Percentiles rank a stretch among this genome's conserved stretches.
Conservation (phyloP, 352 stramenopile species). For the Phytopythium cucurbitacearum region DNA sequence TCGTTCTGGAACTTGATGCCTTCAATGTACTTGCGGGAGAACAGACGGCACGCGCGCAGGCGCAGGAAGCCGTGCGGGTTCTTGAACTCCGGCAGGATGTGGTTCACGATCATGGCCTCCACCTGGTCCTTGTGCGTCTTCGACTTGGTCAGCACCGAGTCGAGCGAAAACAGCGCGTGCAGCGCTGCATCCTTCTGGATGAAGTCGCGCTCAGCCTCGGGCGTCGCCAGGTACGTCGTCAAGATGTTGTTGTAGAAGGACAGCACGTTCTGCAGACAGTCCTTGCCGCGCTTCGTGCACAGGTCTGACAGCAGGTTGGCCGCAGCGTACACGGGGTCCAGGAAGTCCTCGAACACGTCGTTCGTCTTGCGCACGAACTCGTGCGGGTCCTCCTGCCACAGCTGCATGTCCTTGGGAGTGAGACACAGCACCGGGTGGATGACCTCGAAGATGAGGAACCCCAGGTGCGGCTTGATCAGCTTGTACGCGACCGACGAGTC, state of each 20-base stretch:
- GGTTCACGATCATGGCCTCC: conserved; percentile 91
- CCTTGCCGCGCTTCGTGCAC: conserved; percentile 94
- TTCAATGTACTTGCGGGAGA: conserved; percentile 93
- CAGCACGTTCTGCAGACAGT: conserved; percentile 91
- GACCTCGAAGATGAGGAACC: conserved; percentile 97
- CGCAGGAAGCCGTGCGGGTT: conserved; percentile 93
- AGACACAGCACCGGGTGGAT: conserved; percentile 95
- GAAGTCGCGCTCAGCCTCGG: conserved; percentile 86
- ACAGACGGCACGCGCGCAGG: conserved; percentile 94
- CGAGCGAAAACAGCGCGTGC: conserved; percentile 91
- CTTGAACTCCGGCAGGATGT: conserved; percentile 96
- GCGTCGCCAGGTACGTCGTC: conserved; percentile 75
- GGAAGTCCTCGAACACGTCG: conserved; percentile 96
- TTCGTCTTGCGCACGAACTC: conserved; percentile 98
- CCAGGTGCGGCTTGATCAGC: conserved; percentile 96
- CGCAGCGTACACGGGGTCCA: conserved; percentile 93
- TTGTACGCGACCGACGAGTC: conserved; percentile 97
- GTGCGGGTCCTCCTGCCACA: conserved; percentile 96
- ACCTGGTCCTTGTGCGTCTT: conserved; percentile 93
- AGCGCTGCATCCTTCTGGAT: conserved; percentile 96
- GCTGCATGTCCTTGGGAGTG: conserved; percentile 90
- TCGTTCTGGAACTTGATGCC: conserved; percentile 90
- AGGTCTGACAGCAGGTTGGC: conserved; percentile 93
- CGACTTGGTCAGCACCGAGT: conserved; percentile 90
- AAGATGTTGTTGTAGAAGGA: conserved; percentile 92